Evolutionary conservation across 2,329 filamentous ascomycete genomes (phyloP), one percentile per base, ranked within the genome.

Genomic region (Pezicula rhizophila): DNA sequence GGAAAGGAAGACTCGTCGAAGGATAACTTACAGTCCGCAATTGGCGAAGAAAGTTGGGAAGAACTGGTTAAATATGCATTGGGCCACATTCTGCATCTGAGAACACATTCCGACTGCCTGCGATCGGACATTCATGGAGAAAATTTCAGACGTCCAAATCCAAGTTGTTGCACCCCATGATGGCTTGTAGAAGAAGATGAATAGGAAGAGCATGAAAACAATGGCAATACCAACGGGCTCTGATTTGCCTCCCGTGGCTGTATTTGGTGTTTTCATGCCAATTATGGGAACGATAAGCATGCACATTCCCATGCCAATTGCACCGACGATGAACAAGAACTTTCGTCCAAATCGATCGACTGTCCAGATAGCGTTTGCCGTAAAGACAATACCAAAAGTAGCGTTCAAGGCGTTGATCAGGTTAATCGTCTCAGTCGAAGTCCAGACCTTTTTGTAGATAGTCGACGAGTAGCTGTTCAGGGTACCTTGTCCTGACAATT

Each of bases 361-460:
- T 4, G 82, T 85, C 83, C 84, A 88, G 34, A 82, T 77, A 12
- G 84, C 84, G 56, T 87, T 87, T 40, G 87, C 71, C 0, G 84
- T 88, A 67, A 88, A 88, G 18, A 87, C 52, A 53, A 88, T 88
- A 49, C 82, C 82, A 56, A 82, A 84, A 5, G 84, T 88, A 37
- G 83, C 84, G 63, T 87, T 88, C 47, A 88, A 71, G 4, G 84
- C 84, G 63, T 88, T 88, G 72, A 88, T 88, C 28, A 88, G 72
- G 53, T 82, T 81, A 62, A 87, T 86, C 18, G 75, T 80, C 44
- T 76, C 69, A 47, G 66, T 68, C 47, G 67, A 73, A 20, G 69
- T 73, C 71, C 84, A 88, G 20, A 87, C 77, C 62, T 84, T 82
- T 68, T 85, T 79, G 71, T 88, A 88, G 60, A 88, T 84, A 57